Evolutionary conservation across 1,284 basidiomycete species (phyloP), one percentile per base, ranked within the genome.

Genomic region (Xerocomus alliaceus): DNA sequence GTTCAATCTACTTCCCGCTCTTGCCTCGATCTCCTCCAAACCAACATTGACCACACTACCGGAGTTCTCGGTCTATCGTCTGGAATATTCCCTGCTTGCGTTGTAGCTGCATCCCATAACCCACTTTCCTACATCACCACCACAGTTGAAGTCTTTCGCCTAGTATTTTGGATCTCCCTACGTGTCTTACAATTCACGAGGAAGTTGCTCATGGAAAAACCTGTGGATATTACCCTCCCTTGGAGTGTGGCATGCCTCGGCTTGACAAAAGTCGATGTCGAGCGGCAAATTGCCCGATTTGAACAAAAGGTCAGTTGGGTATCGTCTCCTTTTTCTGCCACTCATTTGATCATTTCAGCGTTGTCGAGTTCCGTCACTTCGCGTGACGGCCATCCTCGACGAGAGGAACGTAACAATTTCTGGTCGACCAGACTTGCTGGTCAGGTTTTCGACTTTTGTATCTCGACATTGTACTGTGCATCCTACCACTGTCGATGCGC

Each of bases 21-120:
- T 41, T 82, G 81, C 62, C 64, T 65, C 12, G 76, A 80, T 54
- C 58, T 77, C 49, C 68, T 84, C 45, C 66, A 72, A 64, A 49
- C 61, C 24, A 81, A 81, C 55, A 47, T 60, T 39, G 61, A 73
- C 17, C 64, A 79, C 45, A 62, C 63, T 2, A 55, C 77, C 24
- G 84, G 83, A n/a, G 67, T 87, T 45, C 71, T 88, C 3, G 87
- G 85, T 4, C 86, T 88, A 71, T 89, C 87, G 9, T 87, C 85
- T 26, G 88, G 88, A 22, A 80, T 88, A 55, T 74, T 89, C 50
- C 77, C 84, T 12, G 86, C 87, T 4, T 83, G 82, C 54, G 81
- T 87, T 13, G 81, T 84, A 7, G 83, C 79, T 26, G 76, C 83
- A 6, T 86, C 87, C 0, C 58, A 66, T 13, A 76, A 76, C 42